Evolutionary conservation across 1,139 yeast genomes (phyloP), one percentile per base, ranked within the genome.

Genomic region (Candida tetrigidarum): DNA sequence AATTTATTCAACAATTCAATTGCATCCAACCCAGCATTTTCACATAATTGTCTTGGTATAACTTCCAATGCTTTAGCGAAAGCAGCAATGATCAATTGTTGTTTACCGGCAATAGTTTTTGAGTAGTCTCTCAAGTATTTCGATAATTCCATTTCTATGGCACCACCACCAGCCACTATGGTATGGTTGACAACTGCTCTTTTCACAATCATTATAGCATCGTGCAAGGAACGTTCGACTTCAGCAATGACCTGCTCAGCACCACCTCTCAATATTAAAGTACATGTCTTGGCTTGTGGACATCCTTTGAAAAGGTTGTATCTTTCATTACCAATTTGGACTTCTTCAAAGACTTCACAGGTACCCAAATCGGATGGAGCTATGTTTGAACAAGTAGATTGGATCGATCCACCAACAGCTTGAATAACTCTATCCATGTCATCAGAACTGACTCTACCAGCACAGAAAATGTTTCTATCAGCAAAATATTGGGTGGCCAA

Each of bases 101-200:
- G 97, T 69, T 93, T 93, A 38, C 99, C 99, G 16, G 97, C 90
- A 58, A 93, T 87, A 10, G 91, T 80, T 60, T 85, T 84, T 16
- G 97, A 85, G 60, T 84, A 81, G 56, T 90, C 97, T 59, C 99
- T 81, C 56, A 95, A 78, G 63, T 86, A 82, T 63, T 84, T 89
- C 35, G 98, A 91, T 41, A 95, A 64, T 64, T 93, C 98, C 99
- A 93, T 95, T 67, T 93, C 99, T 53, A 92, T 87, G 38, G 99
- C 99, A 51, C 99, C 99, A 53, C 99, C 99, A 48, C 99, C 99
- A 12, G 97, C 98, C 49, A 93, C 99, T 53, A 95, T 84, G 28
- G 81, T 74, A 59, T 83, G 86, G 63, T 91, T 93, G 61, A 87
- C 86, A 39, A 93, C 84, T 1, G 98, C 96, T 59, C 99, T 81